These are phyloP conservation scores for Simmondsia chinensis DNA, from an alignment of 148 eudicot species.

Conservation along the genomic window DNA sequence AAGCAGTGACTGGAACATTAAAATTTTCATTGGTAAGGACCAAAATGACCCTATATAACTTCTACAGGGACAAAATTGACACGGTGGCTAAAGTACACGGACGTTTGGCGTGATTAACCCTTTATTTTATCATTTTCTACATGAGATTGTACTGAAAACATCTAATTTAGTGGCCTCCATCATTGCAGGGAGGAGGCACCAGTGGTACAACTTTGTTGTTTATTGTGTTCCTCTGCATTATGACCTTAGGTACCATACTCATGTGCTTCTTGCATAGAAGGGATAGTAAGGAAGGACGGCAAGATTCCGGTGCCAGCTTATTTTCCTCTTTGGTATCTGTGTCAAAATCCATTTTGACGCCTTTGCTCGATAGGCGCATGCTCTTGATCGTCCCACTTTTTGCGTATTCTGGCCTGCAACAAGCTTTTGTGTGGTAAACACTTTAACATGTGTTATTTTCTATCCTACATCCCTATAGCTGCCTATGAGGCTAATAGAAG, in stretches of 20 bases:
- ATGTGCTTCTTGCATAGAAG: slow-evolving; percentile 80
- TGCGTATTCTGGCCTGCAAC: slow-evolving; percentile 96
- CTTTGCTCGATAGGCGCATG: slow-evolving; percentile 57
- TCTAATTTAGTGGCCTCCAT: slow-evolving; percentile 4
- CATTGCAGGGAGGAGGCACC: slow-evolving; percentile 72
- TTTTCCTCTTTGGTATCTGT: slow-evolving; percentile 37
- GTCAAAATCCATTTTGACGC: slow-evolving; percentile 43
- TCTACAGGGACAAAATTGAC: no score
- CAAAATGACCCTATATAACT: no score
- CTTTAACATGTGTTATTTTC: no score
- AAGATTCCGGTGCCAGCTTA: slow-evolving; percentile 33
- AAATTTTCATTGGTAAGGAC: no score
- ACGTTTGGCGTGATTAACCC: no score
- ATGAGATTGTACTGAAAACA: no score
- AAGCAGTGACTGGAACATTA: no score
- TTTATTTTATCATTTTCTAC: no score
- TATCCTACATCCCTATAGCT: no score
- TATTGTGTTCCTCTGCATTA: slow-evolving; percentile 63
- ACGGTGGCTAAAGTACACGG: no score
- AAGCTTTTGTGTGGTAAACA: slow-evolving; percentile 92
- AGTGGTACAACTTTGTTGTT: slow-evolving; percentile 70
- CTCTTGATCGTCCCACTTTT: slow-evolving; percentile 81
- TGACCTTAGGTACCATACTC: slow-evolving; percentile 70
- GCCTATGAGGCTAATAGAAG: no score
- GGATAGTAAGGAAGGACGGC: slow-evolving; percentile 34